Percentiles rank a stretch among this genome's conserved stretches.
These are phyloP conservation scores for Leccinellum albellum DNA, from an alignment of 768 basidiomycete species.

Conservation along the genomic window DNA sequence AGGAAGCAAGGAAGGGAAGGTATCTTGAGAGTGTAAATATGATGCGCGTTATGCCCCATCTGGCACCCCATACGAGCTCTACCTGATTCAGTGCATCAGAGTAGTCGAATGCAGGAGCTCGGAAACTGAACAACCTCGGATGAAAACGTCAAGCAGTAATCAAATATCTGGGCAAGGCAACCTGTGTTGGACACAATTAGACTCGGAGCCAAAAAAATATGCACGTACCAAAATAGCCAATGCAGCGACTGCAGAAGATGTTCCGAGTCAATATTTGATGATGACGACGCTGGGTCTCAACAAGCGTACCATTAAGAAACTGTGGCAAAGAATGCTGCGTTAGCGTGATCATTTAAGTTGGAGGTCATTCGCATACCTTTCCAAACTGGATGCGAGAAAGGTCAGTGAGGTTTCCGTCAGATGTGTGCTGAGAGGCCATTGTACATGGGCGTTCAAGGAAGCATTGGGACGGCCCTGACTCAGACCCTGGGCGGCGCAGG, in stretches of 20 bases:
- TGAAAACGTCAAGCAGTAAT: conserved; percentile 24
- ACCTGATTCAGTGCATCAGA: conserved; percentile 8
- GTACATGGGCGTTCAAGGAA: too few relatives aligned
- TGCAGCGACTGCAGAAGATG: conserved; percentile 14
- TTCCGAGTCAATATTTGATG: background rate
- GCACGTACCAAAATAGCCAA: conserved; percentile 16
- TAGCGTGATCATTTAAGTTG: background rate
- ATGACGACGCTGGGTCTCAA: background rate
- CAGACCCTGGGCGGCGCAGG: background rate
- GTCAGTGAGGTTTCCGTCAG: conserved; percentile 4
- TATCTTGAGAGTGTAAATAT: conserved; percentile 28
- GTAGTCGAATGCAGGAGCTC: too few relatives aligned
- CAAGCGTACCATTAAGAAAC: conserved; percentile 19
- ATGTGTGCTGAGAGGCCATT: conserved; percentile 7
- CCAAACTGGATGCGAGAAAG: conserved; percentile 18
- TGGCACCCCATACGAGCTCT: conserved; percentile 20
- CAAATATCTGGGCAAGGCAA: conserved; percentile 7
- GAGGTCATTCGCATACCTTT: conserved; percentile 11
- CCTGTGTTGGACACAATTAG: background rate
- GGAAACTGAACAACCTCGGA: conserved; percentile 13
- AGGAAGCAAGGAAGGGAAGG: conserved; percentile 20
- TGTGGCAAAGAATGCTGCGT: background rate
- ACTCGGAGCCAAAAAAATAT: background rate
- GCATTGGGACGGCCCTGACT: conserved; percentile 17
- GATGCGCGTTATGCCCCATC: conserved; percentile 19